Conservation (phyloP, 257 asterid genomes). For the Oldenlandia corymbosa region DNA sequence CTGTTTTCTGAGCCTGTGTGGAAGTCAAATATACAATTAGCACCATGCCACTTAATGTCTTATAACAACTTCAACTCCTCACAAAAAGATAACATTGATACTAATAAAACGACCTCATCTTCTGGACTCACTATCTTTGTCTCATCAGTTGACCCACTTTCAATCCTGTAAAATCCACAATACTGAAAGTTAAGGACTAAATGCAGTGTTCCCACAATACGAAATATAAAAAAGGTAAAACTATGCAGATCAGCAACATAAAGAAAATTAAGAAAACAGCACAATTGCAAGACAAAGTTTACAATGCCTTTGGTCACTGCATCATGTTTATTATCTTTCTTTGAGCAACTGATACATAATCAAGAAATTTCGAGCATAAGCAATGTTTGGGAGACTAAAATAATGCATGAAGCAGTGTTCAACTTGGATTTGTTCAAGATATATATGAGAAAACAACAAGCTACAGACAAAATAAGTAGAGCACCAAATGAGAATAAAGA, state of each 20-base stretch:
- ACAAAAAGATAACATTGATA: not conserved
- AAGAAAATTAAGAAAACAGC: not conserved
- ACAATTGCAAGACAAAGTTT: not conserved
- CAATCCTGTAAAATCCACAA: constrained; percentile 33
- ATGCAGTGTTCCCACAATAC: not conserved
- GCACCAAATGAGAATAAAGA: not conserved
- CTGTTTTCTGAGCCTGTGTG: constrained; percentile 36
- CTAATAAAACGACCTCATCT: constrained; percentile 49
- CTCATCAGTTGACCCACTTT: constrained; percentile 29
- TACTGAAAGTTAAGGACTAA: not conserved
- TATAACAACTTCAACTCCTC: not conserved
- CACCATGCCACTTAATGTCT: not conserved
- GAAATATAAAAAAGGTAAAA: not conserved
- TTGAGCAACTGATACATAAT: not conserved
- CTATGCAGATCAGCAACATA: not conserved
- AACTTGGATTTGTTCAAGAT: not conserved
- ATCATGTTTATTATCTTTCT: not conserved
- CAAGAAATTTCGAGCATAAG: not conserved
- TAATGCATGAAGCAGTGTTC: not conserved
- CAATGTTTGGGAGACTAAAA: not conserved
- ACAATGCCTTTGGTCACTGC: not conserved
- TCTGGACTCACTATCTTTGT: constrained; percentile 26
- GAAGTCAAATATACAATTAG: constrained; percentile 5
- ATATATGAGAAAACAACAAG: not conserved
- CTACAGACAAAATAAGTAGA: not conserved